A percentile compares a stretch with the other conserved stretches of the same genome.
These are phyloP conservation scores for Cladorrhinum samala DNA, from an alignment of 495 filamentous ascomycete genomes.

Conservation along the genomic window DNA sequence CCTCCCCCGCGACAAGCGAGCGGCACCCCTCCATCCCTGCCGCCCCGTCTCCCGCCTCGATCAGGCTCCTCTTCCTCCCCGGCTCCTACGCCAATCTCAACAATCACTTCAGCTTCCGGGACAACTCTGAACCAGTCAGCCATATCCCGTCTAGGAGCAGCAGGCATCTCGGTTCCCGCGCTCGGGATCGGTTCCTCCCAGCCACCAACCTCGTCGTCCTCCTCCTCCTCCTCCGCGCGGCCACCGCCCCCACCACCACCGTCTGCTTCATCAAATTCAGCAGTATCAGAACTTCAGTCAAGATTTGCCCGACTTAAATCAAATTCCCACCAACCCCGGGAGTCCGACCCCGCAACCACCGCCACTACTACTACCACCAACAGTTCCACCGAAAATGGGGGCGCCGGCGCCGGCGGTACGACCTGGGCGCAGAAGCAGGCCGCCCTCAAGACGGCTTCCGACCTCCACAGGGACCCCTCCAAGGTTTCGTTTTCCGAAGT, in stretches of 20 bases:
- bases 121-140: conserved; percentile 56
- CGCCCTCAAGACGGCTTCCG: conserved; percentile 50
- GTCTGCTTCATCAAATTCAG: conserved; percentile 2
- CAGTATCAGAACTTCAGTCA: conserved; percentile 59
- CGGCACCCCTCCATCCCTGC: conserved; percentile 48
- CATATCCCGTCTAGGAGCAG: conserved; percentile 59
- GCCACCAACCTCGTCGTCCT: too few species aligned
- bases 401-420: conserved; percentile 43
- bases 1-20: background rate
- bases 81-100: conserved; percentile 49
- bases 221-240: conserved; percentile 1
- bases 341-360: conserved; percentile 6
- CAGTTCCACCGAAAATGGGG: conserved; percentile 19
- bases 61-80: conserved; percentile 38
- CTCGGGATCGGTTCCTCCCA: conserved; percentile 58
- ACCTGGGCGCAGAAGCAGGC: conserved; percentile 57
- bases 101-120: conserved; percentile 23
- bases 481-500: conserved; percentile 54
- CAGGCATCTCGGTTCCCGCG: conserved; percentile 77
- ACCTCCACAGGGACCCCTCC: conserved; percentile 50
- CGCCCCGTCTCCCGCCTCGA: conserved; percentile 53
- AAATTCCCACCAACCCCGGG: background rate
- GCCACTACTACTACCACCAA: conserved; percentile 19
- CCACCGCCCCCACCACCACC: conserved; percentile 16
- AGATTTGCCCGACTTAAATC: conserved; percentile 54